phyloP scores from a whole-genome alignment of 257 asterid species.

The Paraleonurus japonicus region DNA sequence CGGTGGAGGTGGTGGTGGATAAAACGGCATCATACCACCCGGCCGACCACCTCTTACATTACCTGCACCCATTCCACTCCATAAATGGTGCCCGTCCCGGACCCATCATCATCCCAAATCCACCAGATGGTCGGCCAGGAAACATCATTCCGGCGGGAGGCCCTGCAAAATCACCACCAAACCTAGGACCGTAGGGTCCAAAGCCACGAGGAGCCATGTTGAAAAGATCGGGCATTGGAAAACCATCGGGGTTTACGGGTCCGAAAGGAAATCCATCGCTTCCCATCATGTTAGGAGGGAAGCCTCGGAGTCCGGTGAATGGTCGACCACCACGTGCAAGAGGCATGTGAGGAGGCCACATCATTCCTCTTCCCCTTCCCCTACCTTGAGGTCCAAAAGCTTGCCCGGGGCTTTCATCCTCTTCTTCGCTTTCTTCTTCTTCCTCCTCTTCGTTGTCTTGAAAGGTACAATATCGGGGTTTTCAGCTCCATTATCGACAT shows the following conservation, averaged over 20 bases:
- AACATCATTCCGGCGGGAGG: slow-evolving; percentile 76
- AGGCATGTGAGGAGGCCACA: slow-evolving; percentile 90
- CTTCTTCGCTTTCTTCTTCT: slow-evolving; percentile 87
- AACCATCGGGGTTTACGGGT: slow-evolving; percentile 66
- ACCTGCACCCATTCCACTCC: slow-evolving; percentile 53
- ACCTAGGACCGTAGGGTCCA: slow-evolving; percentile 79
- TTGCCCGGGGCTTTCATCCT: slow-evolving; percentile 60
- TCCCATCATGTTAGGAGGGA: slow-evolving; percentile 77
- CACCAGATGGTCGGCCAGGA: slow-evolving; percentile 73
- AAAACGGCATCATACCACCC: slow-evolving; percentile 59
- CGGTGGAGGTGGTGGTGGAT: slow-evolving; percentile 59
- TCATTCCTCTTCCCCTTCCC: slow-evolving; percentile 88
- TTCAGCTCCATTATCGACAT: slow-evolving; percentile 55
- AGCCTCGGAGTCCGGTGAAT: slow-evolving; percentile 64
- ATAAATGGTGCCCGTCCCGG: slow-evolving; percentile 77
- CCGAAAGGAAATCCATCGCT: slow-evolving; percentile 75
- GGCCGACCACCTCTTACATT: slow-evolving; percentile 52
- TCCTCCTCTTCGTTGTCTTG: slow-evolving; percentile 89
- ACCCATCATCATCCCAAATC: slow-evolving; percentile 87
- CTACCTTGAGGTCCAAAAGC: slow-evolving; percentile 58
- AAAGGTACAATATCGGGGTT: slow-evolving; percentile 83
- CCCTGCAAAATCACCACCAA: slow-evolving; percentile 69
- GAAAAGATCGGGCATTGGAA: slow-evolving; percentile 69
- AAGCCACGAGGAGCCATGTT: slow-evolving; percentile 82
- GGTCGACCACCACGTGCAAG: slow-evolving; percentile 66